Percentiles rank a stretch among this genome's conserved stretches.
Evolutionary conservation across 129 eudicot genomes (phyloP).

Genomic region (Pulicaria dysenterica): DNA sequence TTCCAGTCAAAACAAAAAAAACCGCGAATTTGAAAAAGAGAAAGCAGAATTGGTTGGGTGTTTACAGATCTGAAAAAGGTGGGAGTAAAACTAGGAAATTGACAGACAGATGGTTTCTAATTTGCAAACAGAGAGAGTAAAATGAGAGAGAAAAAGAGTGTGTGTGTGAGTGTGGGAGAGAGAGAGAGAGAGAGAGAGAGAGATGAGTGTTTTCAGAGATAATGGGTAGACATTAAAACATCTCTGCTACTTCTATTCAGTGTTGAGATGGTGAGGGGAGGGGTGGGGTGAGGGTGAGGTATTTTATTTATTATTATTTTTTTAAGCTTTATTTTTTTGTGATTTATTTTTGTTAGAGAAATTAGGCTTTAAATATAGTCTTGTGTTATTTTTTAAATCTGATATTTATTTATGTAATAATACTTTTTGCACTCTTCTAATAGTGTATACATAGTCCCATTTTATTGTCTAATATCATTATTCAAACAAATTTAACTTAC

Average conservation of each 20-base stretch:
- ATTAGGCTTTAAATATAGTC: no score
- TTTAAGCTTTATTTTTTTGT: no score
- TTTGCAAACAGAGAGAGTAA: not conserved
- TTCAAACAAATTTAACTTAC: no score
- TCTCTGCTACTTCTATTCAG: conserved; percentile 21
- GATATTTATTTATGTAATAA: no score
- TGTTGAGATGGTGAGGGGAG: conserved; percentile 18
- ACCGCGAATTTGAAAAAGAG: not conserved
- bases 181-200: conserved; percentile 21
- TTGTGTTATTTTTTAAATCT: no score
- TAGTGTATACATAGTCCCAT: no score
- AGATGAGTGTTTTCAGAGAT: conserved; percentile 10
- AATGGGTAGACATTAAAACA: conserved; percentile 58
- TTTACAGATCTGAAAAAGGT: conserved; percentile 18
- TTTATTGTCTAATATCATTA: no score
- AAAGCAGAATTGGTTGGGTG: not conserved
- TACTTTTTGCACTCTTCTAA: no score
- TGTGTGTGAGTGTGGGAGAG: not conserved
- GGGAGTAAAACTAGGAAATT: conserved; percentile 3
- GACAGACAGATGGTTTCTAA: not conserved
- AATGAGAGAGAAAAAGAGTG: conserved; percentile 23
- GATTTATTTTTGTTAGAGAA: no score
- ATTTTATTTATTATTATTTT: not conserved
- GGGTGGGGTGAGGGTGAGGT: not conserved
- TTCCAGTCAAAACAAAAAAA: conserved; percentile 12